These are phyloP conservation scores for Gentiana macrophylla DNA, from an alignment of 257 asterid species.

Conservation along the genomic window DNA sequence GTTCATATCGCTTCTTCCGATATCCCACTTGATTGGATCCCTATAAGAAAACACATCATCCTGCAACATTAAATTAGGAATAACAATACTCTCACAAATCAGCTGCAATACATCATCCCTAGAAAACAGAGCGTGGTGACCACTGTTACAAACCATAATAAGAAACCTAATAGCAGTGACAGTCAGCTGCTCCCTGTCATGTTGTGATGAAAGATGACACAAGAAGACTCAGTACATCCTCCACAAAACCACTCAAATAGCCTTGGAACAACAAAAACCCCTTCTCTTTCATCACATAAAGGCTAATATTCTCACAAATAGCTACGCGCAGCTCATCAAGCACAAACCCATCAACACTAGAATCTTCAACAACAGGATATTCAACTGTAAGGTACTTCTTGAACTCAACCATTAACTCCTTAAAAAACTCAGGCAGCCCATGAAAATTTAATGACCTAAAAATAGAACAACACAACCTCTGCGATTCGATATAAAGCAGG, in stretches of 20 bases:
- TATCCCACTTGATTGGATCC: conserved; percentile 76
- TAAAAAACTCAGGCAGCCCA: conserved; percentile 52
- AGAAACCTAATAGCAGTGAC: conserved; percentile 71
- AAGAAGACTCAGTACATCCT: conserved; percentile 71
- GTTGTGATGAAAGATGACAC: conserved; percentile 45
- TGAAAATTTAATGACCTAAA: conserved; percentile 4
- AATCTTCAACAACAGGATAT: conserved; percentile 50
- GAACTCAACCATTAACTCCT: conserved; percentile 78
- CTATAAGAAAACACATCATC: conserved; percentile 79
- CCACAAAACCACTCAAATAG: conserved; percentile 38
- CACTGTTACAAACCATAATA: conserved; percentile 62
- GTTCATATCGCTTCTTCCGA: conserved; percentile 87
- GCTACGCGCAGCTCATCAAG: conserved; percentile 69
- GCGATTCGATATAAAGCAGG: too few species aligned
- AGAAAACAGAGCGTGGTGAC: conserved; percentile 43
- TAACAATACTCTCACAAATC: too few species aligned
- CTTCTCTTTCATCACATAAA: conserved; percentile 69
- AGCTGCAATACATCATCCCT: too few species aligned
- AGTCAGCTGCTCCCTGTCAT: conserved; percentile 56
- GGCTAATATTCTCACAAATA: conserved; percentile 64
- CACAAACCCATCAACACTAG: conserved; percentile 60
- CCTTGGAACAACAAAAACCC: conserved; percentile 30
- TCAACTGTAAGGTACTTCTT: conserved; percentile 6
- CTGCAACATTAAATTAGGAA: conserved; percentile 66
- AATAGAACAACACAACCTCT: too few species aligned